These are phyloP conservation scores for Zanthoxylum bungeanum DNA, from an alignment of 345 rosid genomes.

Conservation along the genomic window DNA sequence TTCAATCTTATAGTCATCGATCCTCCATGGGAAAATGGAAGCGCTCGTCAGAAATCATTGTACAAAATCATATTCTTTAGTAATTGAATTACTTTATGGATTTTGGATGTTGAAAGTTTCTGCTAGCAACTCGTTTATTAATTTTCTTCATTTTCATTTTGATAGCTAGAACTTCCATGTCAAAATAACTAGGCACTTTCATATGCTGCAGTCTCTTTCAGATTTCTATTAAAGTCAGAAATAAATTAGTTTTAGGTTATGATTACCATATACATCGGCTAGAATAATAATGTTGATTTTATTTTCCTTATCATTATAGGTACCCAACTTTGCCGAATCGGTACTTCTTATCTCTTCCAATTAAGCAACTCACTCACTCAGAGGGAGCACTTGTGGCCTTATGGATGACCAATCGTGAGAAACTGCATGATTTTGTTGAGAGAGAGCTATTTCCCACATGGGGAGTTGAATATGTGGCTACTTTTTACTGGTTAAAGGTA, in stretches of 20 bases:
- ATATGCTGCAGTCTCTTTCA: background rate
- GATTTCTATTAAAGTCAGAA: background rate
- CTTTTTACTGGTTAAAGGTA: slow-evolving; percentile 82
- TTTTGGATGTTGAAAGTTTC: slow-evolving; percentile 7
- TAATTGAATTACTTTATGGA: slow-evolving; percentile 7
- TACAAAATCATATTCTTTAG: slow-evolving; percentile 21
- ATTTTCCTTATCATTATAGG: slow-evolving; percentile 35
- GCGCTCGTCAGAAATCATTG: slow-evolving; percentile 80
- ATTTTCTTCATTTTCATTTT: background rate
- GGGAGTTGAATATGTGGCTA: slow-evolving; percentile 61
- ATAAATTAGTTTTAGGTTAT: background rate
- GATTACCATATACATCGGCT: background rate
- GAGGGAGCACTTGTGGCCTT: slow-evolving; percentile 85
- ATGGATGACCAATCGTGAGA: slow-evolving; percentile 94
- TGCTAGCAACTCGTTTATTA: background rate
- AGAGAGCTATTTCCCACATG: slow-evolving; percentile 75
- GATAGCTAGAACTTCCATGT: background rate
- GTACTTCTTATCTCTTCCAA: slow-evolving; percentile 77
- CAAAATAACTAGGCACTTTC: background rate
- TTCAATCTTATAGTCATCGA: slow-evolving; percentile 75
- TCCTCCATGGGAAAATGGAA: slow-evolving; percentile 97
- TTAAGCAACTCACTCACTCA: slow-evolving; percentile 61
- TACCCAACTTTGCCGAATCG: slow-evolving; percentile 84
- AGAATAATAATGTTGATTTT: background rate
- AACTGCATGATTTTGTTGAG: slow-evolving; percentile 62